phyloP scores from a whole-genome alignment of 164 flowering plant genomes.

The Macadamia integrifolia region DNA sequence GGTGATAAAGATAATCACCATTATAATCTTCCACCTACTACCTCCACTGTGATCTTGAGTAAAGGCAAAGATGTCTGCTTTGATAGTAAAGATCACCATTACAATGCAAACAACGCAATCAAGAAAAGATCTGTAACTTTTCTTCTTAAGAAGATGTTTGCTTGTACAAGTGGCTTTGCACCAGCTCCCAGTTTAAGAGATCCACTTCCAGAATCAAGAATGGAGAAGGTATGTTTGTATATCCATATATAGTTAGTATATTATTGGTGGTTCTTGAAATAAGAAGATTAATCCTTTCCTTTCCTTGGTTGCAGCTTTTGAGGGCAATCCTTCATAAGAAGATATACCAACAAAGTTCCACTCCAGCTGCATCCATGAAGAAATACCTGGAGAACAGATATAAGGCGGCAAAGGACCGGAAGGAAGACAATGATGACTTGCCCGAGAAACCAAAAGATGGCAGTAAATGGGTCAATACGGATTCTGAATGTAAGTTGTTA shows the following conservation, averaged over 20 bases:
- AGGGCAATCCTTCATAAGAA: slow-evolving; percentile 66
- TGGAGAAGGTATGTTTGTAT: slow-evolving; percentile 60
- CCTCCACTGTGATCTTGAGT: slow-evolving; percentile 42
- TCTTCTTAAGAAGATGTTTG: slow-evolving; percentile 72
- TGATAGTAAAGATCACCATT: slow-evolving; percentile 16
- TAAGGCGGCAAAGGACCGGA: not conserved
- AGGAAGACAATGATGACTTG: slow-evolving; percentile 22
- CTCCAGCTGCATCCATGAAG: slow-evolving; percentile 30
- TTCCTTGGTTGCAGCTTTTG: slow-evolving; percentile 43
- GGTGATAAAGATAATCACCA: slow-evolving; percentile 24
- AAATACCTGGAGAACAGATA: slow-evolving; percentile 43
- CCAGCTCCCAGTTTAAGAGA: slow-evolving; percentile 51
- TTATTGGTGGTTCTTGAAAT: no score
- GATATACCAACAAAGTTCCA: slow-evolving; percentile 44
- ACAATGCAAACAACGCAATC: slow-evolving; percentile 44
- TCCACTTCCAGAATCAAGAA: slow-evolving; percentile 62
- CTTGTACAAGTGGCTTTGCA: slow-evolving; percentile 42
- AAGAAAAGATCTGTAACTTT: slow-evolving; percentile 59
- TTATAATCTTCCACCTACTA: slow-evolving; percentile 15
- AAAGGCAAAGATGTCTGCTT: slow-evolving; percentile 49
- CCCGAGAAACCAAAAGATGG: slow-evolving; percentile 27
- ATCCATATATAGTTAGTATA: no score
- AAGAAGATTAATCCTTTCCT: not conserved
- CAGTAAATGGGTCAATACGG: slow-evolving; percentile 85
- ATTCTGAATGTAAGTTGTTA: slow-evolving; percentile 73